Evolutionary conservation across 208 protist species (phyloP).

Genomic region (Acanthamoeba castellanii): DNA sequence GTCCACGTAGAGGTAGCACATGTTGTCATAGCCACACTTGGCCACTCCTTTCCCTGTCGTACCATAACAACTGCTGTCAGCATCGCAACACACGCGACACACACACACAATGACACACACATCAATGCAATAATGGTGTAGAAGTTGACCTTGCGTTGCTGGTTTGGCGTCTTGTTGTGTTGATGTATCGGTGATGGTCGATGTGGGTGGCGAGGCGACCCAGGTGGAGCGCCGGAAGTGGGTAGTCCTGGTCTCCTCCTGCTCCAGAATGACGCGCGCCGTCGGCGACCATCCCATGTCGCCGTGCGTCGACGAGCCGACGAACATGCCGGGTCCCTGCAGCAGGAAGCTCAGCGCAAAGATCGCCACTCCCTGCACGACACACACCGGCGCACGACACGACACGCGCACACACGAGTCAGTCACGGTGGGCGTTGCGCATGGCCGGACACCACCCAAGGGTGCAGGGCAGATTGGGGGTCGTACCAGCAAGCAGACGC

Average conservation of each 20-base stretch:
- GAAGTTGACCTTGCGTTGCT: too few species aligned
- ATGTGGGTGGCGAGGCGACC: not conserved
- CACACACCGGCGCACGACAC: not conserved
- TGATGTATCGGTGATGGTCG: not conserved
- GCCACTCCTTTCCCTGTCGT: not conserved
- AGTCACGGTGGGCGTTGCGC: not conserved
- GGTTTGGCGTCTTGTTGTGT: not conserved
- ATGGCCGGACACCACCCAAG: not conserved
- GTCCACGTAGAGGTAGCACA: slow-evolving; percentile 30
- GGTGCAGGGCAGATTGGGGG: too few species aligned
- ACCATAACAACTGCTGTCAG: too few species aligned
- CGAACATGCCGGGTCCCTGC: not conserved
- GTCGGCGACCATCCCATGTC: not conserved
- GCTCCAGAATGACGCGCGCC: not conserved
- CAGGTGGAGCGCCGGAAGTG: not conserved
- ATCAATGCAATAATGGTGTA: too few species aligned
- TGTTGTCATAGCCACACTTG: not conserved
- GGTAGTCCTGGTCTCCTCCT: not conserved
- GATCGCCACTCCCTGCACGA: not conserved
- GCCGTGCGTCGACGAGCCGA: not conserved
- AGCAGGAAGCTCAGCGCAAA: slow-evolving; percentile 45
- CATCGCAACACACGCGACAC: too few species aligned
- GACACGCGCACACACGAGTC: not conserved
- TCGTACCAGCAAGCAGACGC: slow-evolving; percentile 4
- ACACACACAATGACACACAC: too few species aligned